phyloP scores from a whole-genome alignment of 306 rosid genomes.

The Glycyrrhiza uralensis region DNA sequence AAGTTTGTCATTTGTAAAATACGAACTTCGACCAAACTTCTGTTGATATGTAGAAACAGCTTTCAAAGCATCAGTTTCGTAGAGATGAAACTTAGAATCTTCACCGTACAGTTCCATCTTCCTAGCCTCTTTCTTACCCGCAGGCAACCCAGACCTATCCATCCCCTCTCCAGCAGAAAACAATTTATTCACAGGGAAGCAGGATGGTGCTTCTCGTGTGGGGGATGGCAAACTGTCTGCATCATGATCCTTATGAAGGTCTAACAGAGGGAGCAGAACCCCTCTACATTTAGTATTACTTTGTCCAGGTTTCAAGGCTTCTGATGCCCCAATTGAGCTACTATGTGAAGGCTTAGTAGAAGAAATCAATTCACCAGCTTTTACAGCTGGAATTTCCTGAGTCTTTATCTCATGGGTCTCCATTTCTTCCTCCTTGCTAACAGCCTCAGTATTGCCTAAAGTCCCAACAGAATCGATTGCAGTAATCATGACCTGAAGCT shows the following conservation, averaged over 20 bases:
- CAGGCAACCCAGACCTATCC: slow-evolving; percentile 32
- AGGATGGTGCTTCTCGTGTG: slow-evolving; percentile 62
- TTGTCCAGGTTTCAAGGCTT: slow-evolving; percentile 43
- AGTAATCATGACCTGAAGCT: slow-evolving; percentile 59
- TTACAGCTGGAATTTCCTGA: slow-evolving; percentile 25
- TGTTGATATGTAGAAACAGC: slow-evolving; percentile 94
- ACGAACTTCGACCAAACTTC: slow-evolving; percentile 81
- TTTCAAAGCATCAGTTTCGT: slow-evolving; percentile 85
- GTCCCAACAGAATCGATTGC: slow-evolving; percentile 37
- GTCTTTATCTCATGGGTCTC: slow-evolving; percentile 27
- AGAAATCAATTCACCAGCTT: slow-evolving; percentile 34
- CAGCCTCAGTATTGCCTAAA: slow-evolving; percentile 15
- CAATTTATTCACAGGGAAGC: slow-evolving; percentile 49
- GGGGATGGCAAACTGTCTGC: slow-evolving; percentile 96
- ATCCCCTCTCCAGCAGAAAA: slow-evolving; percentile 37
- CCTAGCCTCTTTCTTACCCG: slow-evolving; percentile 38
- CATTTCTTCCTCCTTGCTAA: slow-evolving; percentile 32
- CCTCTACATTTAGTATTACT: slow-evolving; percentile 64
- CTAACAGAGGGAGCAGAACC: slow-evolving; percentile 68
- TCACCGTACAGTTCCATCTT: slow-evolving; percentile 35
- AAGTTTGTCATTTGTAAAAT: slow-evolving; percentile 59
- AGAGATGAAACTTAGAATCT: slow-evolving; percentile 52
- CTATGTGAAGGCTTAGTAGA: slow-evolving; percentile 37
- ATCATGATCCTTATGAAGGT: slow-evolving; percentile 96
- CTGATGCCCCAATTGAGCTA: slow-evolving; percentile 20